These are phyloP conservation scores for Borovskyia barvae DNA, from an alignment of 208 protist genomes.

Conservation along the genomic window DNA sequence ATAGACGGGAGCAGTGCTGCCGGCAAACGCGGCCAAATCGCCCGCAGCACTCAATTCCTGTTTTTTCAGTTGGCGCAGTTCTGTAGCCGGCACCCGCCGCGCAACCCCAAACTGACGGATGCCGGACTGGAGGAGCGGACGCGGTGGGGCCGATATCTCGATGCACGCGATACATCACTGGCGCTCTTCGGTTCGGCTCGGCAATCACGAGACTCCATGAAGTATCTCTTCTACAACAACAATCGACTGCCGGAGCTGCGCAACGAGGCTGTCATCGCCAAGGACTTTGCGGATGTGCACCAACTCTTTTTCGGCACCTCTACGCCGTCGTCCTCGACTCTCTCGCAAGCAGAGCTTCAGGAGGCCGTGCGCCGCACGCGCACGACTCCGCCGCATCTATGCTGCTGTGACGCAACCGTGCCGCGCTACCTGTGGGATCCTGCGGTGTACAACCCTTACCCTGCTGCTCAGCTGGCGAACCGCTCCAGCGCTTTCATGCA, in stretches of 20 bases:
- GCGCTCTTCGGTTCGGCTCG: constrained; percentile 79
- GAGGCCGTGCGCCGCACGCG: constrained; percentile 32
- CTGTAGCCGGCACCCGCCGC: constrained; percentile 67
- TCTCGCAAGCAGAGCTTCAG: constrained; percentile 19
- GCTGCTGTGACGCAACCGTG: constrained; percentile 45
- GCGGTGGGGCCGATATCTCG: constrained; percentile 80
- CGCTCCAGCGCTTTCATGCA: not conserved
- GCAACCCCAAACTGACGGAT: constrained; percentile 75
- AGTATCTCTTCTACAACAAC: constrained; percentile 85
- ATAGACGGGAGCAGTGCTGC: constrained; percentile 37
- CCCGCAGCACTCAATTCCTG: constrained; percentile 47
- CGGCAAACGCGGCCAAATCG: constrained; percentile 18
- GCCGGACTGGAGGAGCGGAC: constrained; percentile 65
- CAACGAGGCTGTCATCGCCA: constrained; percentile 51
- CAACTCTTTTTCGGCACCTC: constrained; percentile 37
- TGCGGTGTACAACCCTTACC: constrained; percentile 81
- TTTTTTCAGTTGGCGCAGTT: constrained; percentile 68
- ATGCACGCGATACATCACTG: constrained; percentile 85
- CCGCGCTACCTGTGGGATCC: constrained; percentile 78
- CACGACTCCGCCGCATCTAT: constrained; percentile 64
- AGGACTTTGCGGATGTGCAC: constrained; percentile 66
- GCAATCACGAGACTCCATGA: constrained; percentile 84
- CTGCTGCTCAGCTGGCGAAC: constrained; percentile 25
- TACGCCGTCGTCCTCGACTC: constrained; percentile 3
- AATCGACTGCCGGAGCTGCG: constrained; percentile 69